Conservation (phyloP, 208 protist species). For the Leishmania lainsoni region DNA sequence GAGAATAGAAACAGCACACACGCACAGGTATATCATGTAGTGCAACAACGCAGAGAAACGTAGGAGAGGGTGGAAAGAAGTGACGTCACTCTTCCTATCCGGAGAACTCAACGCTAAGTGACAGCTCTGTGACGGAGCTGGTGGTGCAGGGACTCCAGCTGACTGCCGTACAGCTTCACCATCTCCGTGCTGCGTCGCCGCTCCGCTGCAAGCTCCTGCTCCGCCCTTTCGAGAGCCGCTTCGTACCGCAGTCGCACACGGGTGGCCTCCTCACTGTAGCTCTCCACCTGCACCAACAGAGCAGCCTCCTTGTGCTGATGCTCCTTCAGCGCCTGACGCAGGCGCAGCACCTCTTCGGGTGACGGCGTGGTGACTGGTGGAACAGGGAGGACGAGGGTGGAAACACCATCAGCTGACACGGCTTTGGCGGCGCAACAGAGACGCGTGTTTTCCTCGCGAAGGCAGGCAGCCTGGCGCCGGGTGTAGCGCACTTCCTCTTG, state of each 20-base stretch:
- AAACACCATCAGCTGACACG: neutral
- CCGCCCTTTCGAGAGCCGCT: slow-evolving; percentile 29
- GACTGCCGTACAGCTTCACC: slow-evolving; percentile 62
- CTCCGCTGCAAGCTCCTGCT: slow-evolving; percentile 52
- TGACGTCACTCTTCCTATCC: too few species aligned
- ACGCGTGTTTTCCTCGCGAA: slow-evolving; percentile 34
- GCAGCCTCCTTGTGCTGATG: slow-evolving; percentile 37
- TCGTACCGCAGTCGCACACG: slow-evolving; percentile 35
- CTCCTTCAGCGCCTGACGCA: slow-evolving; percentile 19
- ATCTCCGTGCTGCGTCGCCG: slow-evolving; percentile 49
- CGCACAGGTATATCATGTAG: neutral
- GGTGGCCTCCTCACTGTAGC: slow-evolving; percentile 44
- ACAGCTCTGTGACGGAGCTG: slow-evolving; percentile 44
- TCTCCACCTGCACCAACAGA: slow-evolving; percentile 60
- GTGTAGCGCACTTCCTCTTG: slow-evolving; percentile 45
- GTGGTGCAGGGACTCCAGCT: slow-evolving; percentile 61
- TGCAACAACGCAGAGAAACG: neutral
- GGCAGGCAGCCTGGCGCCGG: slow-evolving; percentile 34
- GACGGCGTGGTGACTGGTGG: neutral
- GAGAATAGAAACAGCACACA: neutral
- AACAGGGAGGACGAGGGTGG: neutral
- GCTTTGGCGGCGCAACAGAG: slow-evolving; percentile 8
- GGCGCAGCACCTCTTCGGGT: slow-evolving; percentile 14
- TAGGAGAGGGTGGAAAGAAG: neutral
- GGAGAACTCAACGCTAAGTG: neutral